Conservation (phyloP, 2,329 filamentous ascomycete species). For the Torrubiella hemipterigena region DNA sequence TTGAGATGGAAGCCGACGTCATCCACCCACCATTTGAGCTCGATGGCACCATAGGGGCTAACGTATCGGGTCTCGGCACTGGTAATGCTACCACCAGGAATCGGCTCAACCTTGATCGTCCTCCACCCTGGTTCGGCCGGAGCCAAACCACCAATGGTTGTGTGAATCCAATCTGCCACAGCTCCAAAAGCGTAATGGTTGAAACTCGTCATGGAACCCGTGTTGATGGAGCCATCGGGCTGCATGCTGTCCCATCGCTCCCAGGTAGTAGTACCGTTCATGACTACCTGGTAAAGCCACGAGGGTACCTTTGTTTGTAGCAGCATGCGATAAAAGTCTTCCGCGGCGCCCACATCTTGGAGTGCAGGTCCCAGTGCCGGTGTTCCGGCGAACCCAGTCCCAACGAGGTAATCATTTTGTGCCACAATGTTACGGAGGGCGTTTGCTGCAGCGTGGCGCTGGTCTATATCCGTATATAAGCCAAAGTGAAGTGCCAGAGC, state of each 20-base stretch:
- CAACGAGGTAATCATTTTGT: conserved; percentile 21
- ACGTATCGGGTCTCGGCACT: conserved; percentile 16
- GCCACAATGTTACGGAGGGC: conserved; percentile 19
- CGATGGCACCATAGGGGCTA: conserved; percentile 19
- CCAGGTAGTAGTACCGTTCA: conserved; percentile 36
- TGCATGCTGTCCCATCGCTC: conserved; percentile 38
- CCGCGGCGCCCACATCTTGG: conserved; percentile 13
- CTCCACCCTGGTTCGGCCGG: conserved; percentile 28
- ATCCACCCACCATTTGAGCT: conserved; percentile 15
- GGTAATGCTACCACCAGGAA: conserved; percentile 23
- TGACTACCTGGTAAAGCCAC: conserved; percentile 35
- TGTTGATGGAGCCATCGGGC: conserved; percentile 29
- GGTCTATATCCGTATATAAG: conserved; percentile 14
- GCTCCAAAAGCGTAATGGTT: conserved; percentile 39
- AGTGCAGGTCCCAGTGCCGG: conserved; percentile 23
- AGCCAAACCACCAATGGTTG: conserved; percentile 26
- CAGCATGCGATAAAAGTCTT: conserved; percentile 34
- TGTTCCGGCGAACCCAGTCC: conserved; percentile 32
- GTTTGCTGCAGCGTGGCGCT: conserved; percentile 12
- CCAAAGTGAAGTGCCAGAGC: conserved; percentile 24
- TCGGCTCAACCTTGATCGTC: conserved; percentile 19
- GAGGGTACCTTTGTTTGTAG: conserved; percentile 29
- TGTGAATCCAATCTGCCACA: conserved; percentile 34
- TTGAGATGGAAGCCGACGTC: conserved; percentile 10
- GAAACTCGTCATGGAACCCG: conserved; percentile 35